These are phyloP conservation scores for Leavenworthia alabamica DNA, from an alignment of 345 rosid species.

Conservation along the genomic window DNA sequence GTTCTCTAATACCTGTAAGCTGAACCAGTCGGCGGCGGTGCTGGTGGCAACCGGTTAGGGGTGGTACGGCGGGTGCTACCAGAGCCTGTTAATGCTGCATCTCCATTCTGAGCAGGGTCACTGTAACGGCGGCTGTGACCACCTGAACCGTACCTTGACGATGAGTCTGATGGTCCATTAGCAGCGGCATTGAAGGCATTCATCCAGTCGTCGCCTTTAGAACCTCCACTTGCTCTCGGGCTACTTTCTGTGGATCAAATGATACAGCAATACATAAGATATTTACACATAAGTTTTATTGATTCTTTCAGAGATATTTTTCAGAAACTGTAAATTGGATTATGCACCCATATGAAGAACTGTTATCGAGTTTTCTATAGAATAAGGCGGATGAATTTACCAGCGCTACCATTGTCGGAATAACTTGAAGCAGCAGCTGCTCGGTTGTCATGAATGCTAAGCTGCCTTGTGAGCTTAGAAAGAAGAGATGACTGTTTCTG, in stretches of 20 bases:
- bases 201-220: constrained; percentile 92
- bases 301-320: background rate
- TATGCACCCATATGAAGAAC: background rate
- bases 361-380: background rate
- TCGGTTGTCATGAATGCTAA: constrained; percentile 83
- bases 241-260: constrained; percentile 58
- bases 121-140: constrained; percentile 68
- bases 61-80: constrained; percentile 63
- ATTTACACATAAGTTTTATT: background rate
- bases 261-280: background rate
- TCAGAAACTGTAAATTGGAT: background rate
- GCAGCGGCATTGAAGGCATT: constrained; percentile 88
- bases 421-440: constrained; percentile 82
- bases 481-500: constrained; percentile 86
- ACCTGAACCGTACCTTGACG: constrained; percentile 41
- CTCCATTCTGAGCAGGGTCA: constrained; percentile 71
- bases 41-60: constrained; percentile 77
- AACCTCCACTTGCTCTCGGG: constrained; percentile 51
- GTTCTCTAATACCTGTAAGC: constrained; percentile 48
- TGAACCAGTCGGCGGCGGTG: constrained; percentile 66
- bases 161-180: constrained; percentile 44
- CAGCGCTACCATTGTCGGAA: constrained; percentile 49
- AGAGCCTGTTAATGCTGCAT: constrained; percentile 42
- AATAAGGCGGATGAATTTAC: constrained; percentile 21
- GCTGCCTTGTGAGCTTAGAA: constrained; percentile 72